Evolutionary conservation across 257 asterid species (phyloP).

Genomic region (Mitragyna speciosa): DNA sequence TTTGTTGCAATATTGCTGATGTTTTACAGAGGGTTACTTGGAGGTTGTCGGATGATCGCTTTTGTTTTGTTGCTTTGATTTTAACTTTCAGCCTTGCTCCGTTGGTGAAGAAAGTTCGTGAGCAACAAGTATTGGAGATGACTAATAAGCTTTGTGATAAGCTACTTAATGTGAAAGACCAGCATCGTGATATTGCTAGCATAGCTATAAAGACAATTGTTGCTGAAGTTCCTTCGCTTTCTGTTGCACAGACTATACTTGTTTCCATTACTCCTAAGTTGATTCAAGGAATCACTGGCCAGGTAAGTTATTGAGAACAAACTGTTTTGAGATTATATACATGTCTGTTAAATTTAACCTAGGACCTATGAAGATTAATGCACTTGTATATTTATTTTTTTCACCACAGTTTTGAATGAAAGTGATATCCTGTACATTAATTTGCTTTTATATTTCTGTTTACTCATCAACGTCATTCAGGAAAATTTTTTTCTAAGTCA

Average conservation of each 20-base stretch:
- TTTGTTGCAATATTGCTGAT: conserved; percentile 9
- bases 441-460: not conserved
- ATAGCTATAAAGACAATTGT: conserved; percentile 96
- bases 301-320: conserved; percentile 44
- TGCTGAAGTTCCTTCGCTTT: conserved; percentile 84
- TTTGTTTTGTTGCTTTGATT: not conserved
- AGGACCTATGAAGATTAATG: not conserved
- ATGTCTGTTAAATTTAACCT: not conserved
- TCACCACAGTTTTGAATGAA: not conserved
- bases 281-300: conserved; percentile 71
- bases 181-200: conserved; percentile 90
- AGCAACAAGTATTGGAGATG: conserved; percentile 84
- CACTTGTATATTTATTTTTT: not conserved
- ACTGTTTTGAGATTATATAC: not conserved
- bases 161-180: conserved; percentile 89
- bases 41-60: not conserved
- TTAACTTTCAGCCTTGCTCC: conserved; percentile 39
- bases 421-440: not conserved
- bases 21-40: not conserved
- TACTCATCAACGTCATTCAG: not conserved
- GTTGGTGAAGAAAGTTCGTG: conserved; percentile 85
- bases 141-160: conserved; percentile 91
- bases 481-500: not conserved
- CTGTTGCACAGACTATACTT: conserved; percentile 74
- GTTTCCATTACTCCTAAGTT: conserved; percentile 81